Base-by-base conservation (phyloP, 495 filamentous ascomycete genomes). In the Aspergillus haitiensis region DNA sequence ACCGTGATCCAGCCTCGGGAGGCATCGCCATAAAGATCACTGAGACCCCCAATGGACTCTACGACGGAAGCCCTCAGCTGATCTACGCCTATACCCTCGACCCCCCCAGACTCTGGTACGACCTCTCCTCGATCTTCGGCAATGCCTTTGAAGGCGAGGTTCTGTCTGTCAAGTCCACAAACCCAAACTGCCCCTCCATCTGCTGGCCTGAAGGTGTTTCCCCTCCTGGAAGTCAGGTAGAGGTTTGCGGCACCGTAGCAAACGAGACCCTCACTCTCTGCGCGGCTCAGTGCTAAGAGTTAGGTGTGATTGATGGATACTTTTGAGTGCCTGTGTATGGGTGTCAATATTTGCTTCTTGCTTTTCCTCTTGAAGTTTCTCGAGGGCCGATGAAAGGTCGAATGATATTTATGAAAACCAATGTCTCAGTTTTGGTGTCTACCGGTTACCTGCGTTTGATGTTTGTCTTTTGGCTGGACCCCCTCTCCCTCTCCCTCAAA, bases 11-110 rank as follows among this genome's bases (percentile, higher is more conserved):
- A 15, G 53, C 69, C n/a, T 81, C 80, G 12, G 83, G 83, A 45
- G 83, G 83, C 31, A 75, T 80, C 40, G 63, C 83, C 10, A 61
- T 86, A 57, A 86, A 86, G 70, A 77, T 86, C 61, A 82, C 83
- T 47, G 71, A 58, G 39, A 61, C 58, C 10, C 40, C 72, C 55
- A 71, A 84, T 63, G 83, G 83, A 7, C 69, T 86, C 45, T 84
- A 78, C 70, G 75, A 78, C 55, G 81, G 79, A 51, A 76, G 75
- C 40, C 71, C 82, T 2, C 73, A 84, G 70, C 78, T 78, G 50
- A 76, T 76, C 69, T 84, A 78, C 62, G 78, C 81, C 7, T 84
- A 84, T 65, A 77, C 76, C 50, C 72, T 86, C 33, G 78, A 82
- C 52, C 73, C 74, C 51, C 65, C 37, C 57, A 66, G 68, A 13